Percentiles rank a stretch among this genome's conserved stretches.
These are phyloP conservation scores for Trichoderma sp. DNA, from an alignment of 2,329 filamentous ascomycete species.

Conservation along the genomic window DNA sequence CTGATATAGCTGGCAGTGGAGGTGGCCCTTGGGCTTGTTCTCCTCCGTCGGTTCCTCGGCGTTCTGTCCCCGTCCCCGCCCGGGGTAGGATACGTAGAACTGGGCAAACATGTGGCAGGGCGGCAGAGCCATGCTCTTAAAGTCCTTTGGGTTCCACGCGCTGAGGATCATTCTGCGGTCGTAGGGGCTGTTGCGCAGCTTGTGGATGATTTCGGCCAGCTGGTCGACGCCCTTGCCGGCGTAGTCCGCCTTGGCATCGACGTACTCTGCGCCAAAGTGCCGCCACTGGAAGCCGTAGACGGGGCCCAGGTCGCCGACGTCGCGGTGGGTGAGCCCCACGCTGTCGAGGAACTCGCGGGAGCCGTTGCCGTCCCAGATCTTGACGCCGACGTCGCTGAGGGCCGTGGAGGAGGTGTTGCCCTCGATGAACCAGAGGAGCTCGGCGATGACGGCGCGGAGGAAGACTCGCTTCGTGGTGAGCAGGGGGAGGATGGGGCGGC, in stretches of 20 bases:
- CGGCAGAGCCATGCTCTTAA: constrained; percentile 86
- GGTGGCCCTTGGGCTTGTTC: constrained; percentile 62
- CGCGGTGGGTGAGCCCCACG: constrained; percentile 79
- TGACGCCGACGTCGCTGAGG: constrained; percentile 78
- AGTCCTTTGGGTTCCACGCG: constrained; percentile 90
- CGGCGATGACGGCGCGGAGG: constrained; percentile 82
- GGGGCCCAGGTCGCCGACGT: constrained; percentile 84
- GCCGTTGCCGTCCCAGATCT: constrained; percentile 99
- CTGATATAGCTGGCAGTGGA: constrained; percentile 92
- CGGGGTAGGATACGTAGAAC: constrained; percentile 84
- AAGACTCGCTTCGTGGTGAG: constrained; percentile 98
- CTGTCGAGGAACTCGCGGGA: constrained; percentile 87
- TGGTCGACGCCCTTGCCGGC: constrained; percentile 89
- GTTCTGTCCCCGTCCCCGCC: constrained; percentile 29
- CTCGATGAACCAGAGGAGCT: constrained; percentile 94
- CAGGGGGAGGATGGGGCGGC: constrained; percentile 76
- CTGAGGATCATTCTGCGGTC: constrained; percentile 87
- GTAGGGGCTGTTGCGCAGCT: constrained; percentile 81
- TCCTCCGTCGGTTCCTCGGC: constrained; percentile 28
- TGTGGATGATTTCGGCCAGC: constrained; percentile 85
- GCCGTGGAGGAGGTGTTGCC: constrained; percentile 80
- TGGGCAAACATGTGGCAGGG: constrained; percentile 98
- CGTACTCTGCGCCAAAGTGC: constrained; percentile 92
- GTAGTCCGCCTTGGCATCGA: constrained; percentile 80
- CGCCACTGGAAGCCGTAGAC: constrained; percentile 99